Conservation (phyloP, 257 asterid genomes). For the Ilex asprella region DNA sequence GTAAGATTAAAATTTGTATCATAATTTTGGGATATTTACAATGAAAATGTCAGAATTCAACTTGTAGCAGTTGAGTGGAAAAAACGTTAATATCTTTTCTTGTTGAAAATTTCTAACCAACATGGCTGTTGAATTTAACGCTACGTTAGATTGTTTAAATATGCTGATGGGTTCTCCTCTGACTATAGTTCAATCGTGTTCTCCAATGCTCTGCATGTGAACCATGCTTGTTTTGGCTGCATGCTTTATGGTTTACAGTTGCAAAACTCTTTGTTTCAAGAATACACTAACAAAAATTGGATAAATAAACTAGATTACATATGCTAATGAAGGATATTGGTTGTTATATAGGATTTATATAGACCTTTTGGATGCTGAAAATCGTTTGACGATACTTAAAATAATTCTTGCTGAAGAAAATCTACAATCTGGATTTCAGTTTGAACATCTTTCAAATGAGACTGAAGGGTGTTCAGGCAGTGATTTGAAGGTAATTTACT, state of each 20-base stretch:
- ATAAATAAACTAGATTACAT: background rate
- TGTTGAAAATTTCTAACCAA: too few species aligned
- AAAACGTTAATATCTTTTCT: too few species aligned
- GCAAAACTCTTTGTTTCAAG: background rate
- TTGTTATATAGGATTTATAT: slow-evolving; percentile 68
- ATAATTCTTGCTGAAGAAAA: slow-evolving; percentile 77
- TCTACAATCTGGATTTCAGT: slow-evolving; percentile 55
- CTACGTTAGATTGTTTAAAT: too few species aligned
- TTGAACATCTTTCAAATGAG: slow-evolving; percentile 79
- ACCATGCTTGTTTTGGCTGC: background rate
- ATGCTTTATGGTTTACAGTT: too few species aligned
- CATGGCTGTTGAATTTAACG: too few species aligned
- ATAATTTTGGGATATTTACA: too few species aligned
- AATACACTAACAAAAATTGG: background rate
- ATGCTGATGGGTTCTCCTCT: too few species aligned
- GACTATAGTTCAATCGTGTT: too few species aligned
- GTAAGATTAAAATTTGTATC: too few species aligned
- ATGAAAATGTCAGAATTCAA: too few species aligned
- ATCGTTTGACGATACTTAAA: slow-evolving; percentile 80
- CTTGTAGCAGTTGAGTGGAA: too few species aligned
- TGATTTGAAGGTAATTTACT: slow-evolving; percentile 79
- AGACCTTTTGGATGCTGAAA: slow-evolving; percentile 91
- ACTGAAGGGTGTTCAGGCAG: slow-evolving; percentile 99
- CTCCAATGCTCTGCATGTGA: background rate
- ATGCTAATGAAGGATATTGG: slow-evolving; percentile 14